A percentile compares a stretch with the other conserved stretches of the same genome.
These are phyloP conservation scores for Euphorbia celastroides DNA, from an alignment of 441 rosid genomes.

Conservation along the genomic window DNA sequence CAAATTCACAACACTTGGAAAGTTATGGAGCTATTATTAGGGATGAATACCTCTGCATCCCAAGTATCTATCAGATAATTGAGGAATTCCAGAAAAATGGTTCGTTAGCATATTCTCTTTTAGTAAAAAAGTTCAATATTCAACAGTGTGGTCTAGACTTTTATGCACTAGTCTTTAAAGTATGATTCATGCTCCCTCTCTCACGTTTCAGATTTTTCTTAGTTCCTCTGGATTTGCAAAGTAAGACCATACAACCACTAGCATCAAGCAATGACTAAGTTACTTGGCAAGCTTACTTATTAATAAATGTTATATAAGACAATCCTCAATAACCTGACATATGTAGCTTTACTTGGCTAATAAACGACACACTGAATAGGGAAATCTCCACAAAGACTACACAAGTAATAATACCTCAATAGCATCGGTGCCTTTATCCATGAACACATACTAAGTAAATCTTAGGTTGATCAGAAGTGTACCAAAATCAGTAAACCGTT, in stretches of 20 bases:
- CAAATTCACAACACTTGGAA: not conserved
- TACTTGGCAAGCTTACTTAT: not conserved
- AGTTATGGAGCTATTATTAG: not conserved
- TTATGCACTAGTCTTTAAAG: not conserved
- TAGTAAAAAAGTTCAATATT: not conserved
- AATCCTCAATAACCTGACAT: not conserved
- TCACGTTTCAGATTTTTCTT: not conserved
- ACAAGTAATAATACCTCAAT: slow-evolving; percentile 36
- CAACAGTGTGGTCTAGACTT: not conserved
- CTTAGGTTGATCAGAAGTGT: too few relatives aligned
- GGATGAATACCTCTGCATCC: not conserved
- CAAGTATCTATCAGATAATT: not conserved
- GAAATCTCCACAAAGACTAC: not conserved
- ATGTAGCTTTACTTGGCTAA: not conserved
- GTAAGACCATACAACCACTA: not conserved
- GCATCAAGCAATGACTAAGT: not conserved
- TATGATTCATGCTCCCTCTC: not conserved
- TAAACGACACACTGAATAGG: not conserved
- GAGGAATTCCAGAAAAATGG: not conserved
- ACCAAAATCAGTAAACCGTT: slow-evolving; percentile 76
- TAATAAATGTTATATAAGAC: not conserved
- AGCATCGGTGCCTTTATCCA: slow-evolving; percentile 99
- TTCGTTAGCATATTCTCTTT: not conserved
- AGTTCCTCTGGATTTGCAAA: not conserved
- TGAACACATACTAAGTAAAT: too few relatives aligned